These are phyloP conservation scores for Avena eriantha DNA, from an alignment of 176 grass and related monocot species.

Conservation along the genomic window DNA sequence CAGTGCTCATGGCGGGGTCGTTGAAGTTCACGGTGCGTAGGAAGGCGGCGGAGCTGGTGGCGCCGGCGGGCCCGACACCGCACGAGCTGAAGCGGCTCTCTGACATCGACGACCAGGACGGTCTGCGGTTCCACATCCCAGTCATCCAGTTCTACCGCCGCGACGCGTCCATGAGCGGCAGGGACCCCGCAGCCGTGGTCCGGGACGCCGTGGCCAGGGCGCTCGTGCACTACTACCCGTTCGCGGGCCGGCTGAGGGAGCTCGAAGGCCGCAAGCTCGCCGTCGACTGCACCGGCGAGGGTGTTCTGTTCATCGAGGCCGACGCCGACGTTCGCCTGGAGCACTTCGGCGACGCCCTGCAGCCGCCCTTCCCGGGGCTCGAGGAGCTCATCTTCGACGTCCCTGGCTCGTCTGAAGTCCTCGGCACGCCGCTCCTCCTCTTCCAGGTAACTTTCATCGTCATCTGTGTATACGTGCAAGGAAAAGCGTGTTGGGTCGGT, in stretches of 20 bases:
- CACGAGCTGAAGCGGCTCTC: slow-evolving; percentile 77
- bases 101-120: slow-evolving; percentile 93
- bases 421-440: slow-evolving; percentile 63
- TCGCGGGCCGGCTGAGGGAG: slow-evolving; percentile 82
- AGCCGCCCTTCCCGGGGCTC: slow-evolving; percentile 75
- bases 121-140: slow-evolving; percentile 81
- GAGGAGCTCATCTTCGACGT: slow-evolving; percentile 77
- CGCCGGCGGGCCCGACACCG: slow-evolving; percentile 60
- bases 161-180: slow-evolving; percentile 32
- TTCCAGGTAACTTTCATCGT: slow-evolving; percentile 55
- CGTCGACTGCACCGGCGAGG: slow-evolving; percentile 89
- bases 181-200: slow-evolving; percentile 65
- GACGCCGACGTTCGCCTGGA: slow-evolving; percentile 70
- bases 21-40: slow-evolving; percentile 63
- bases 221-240: slow-evolving; percentile 82
- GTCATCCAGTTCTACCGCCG: slow-evolving; percentile 84
- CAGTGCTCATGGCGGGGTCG: slow-evolving; percentile 4
- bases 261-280: slow-evolving; percentile 61
- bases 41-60: slow-evolving; percentile 56
- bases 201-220: slow-evolving; percentile 67
- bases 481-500: neutral
- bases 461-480: neutral
- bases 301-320: slow-evolving; percentile 79
- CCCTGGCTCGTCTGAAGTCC: slow-evolving; percentile 60
- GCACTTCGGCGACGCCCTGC: slow-evolving; percentile 69